A percentile compares a stretch with the other conserved stretches of the same genome.
Evolutionary conservation across 2,329 filamentous ascomycete genomes (phyloP).

Genomic region (Eutypella sp.): DNA sequence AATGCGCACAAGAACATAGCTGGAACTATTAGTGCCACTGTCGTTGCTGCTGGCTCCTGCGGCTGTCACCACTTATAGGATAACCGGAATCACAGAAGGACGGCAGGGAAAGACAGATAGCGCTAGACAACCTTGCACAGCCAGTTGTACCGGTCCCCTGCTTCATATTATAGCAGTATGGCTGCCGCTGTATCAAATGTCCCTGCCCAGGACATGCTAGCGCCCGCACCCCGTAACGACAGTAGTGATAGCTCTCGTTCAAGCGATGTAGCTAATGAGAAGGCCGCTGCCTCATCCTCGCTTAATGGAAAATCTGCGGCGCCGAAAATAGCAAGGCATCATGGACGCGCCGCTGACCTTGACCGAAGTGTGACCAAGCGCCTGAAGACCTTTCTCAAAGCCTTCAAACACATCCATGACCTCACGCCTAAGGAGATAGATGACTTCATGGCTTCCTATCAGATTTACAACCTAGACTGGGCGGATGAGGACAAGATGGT

Average conservation of each 20-base stretch:
- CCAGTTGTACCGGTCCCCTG: not conserved
- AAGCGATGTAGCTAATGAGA: constrained; percentile 28
- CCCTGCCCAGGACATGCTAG: not conserved
- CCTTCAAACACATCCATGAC: constrained; percentile 45
- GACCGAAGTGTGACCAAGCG: constrained; percentile 43
- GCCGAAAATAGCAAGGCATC: constrained; percentile 8
- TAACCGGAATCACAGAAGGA: too few species aligned
- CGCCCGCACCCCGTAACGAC: constrained; percentile 13
- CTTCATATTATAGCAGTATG: not conserved
- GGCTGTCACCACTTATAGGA: too few species aligned
- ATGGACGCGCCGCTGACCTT: constrained; percentile 20
- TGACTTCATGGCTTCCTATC: constrained; percentile 52
- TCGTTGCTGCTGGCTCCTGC: too few species aligned
- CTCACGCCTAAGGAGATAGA: constrained; percentile 46
- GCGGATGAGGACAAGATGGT: constrained; percentile 44
- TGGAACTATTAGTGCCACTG: too few species aligned
- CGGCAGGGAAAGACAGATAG: not conserved
- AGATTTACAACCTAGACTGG: constrained; percentile 54
- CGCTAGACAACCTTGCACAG: not conserved
- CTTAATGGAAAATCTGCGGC: not conserved
- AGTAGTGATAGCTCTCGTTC: constrained; percentile 30
- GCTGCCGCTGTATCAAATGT: not conserved
- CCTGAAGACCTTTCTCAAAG: constrained; percentile 43
- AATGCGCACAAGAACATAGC: too few species aligned
- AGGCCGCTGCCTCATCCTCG: constrained; percentile 13